Evolutionary conservation across 306 rosid genomes (phyloP).

Genomic region (Dalbergia cultrata): DNA sequence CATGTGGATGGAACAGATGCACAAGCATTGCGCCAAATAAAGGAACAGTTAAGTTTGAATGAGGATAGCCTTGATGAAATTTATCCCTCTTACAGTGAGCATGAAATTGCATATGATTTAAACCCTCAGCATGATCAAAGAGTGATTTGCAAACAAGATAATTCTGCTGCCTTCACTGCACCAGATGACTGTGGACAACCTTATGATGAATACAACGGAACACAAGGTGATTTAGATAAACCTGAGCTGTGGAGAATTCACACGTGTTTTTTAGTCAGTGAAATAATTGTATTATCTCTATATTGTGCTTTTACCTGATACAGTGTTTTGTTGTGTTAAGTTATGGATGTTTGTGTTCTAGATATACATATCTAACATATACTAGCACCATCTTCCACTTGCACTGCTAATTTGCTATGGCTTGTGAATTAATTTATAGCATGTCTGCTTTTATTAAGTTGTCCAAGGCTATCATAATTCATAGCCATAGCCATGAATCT

Average conservation of each 20-base stretch:
- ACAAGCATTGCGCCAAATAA: slow-evolving; percentile 70
- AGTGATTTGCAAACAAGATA: slow-evolving; percentile 54
- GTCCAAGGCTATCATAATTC: not conserved
- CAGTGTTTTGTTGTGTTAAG: slow-evolving; percentile 13
- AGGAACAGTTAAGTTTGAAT: slow-evolving; percentile 81
- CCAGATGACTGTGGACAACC: slow-evolving; percentile 55
- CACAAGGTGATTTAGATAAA: slow-evolving; percentile 61
- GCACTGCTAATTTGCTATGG: slow-evolving; percentile 1
- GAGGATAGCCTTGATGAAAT: slow-evolving; percentile 59
- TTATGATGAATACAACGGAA: slow-evolving; percentile 51
- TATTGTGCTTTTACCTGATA: slow-evolving; percentile 11
- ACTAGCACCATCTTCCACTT: slow-evolving; percentile 16
- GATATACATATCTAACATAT: slow-evolving; percentile 5
- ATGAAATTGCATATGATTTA: slow-evolving; percentile 47
- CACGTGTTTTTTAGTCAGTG: slow-evolving; percentile 16
- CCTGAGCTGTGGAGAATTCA: slow-evolving; percentile 27
- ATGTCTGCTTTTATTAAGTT: slow-evolving; percentile 17
- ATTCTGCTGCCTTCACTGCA: slow-evolving; percentile 52
- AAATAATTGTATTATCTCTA: slow-evolving; percentile 28
- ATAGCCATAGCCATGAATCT: not conserved
- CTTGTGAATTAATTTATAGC: slow-evolving; percentile 36
- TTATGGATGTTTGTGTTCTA: slow-evolving; percentile 27
- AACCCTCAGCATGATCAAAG: slow-evolving; percentile 43
- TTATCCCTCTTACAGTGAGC: slow-evolving; percentile 41
- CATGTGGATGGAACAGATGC: slow-evolving; percentile 49